Percentiles rank a stretch among this genome's conserved stretches.
Conservation (phyloP, 345 rosid genomes). For the Citrus maxima region DNA sequence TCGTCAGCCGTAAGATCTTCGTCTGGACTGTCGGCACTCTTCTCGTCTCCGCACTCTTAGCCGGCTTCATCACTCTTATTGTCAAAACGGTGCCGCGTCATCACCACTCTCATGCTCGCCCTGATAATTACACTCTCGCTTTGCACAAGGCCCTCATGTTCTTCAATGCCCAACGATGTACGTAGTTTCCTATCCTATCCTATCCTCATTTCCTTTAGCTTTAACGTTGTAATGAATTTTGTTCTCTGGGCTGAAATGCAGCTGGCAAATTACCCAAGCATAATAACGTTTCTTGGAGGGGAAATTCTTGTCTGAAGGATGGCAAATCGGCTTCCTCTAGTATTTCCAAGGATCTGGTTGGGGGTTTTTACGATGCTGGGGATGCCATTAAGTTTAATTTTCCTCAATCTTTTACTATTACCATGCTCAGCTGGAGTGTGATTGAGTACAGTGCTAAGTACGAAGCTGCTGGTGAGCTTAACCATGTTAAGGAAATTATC, state of each 20-base stretch:
- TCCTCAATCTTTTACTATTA: constrained; percentile 86
- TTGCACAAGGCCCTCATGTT: constrained; percentile 96
- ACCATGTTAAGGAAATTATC: constrained; percentile 81
- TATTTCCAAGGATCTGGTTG: constrained; percentile 62
- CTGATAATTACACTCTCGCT: constrained; percentile 90
- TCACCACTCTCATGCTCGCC: constrained; percentile 44
- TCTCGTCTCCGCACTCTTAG: constrained; percentile 48
- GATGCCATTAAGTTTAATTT: constrained; percentile 95
- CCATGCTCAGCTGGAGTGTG: constrained; percentile 99
- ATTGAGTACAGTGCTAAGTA: constrained; percentile 92
- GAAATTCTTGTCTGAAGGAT: constrained; percentile 73
- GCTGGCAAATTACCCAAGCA: constrained; percentile 92
- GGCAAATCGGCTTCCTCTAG: constrained; percentile 58
- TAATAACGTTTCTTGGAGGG: constrained; percentile 95
- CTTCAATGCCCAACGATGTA: constrained; percentile 96
- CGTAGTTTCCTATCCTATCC: not conserved
- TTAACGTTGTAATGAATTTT: not conserved
- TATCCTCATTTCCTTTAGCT: not conserved
- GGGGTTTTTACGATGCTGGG: constrained; percentile 94
- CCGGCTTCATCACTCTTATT: constrained; percentile 73
- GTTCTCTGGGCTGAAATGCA: constrained; percentile 20
- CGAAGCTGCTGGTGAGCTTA: constrained; percentile 90
- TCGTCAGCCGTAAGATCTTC: constrained; percentile 95
- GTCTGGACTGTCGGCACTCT: constrained; percentile 84
- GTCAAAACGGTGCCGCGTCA: constrained; percentile 85